Conservation (phyloP, 2,329 filamentous ascomycete species). For the Tolypocladium nubicola region DNA sequence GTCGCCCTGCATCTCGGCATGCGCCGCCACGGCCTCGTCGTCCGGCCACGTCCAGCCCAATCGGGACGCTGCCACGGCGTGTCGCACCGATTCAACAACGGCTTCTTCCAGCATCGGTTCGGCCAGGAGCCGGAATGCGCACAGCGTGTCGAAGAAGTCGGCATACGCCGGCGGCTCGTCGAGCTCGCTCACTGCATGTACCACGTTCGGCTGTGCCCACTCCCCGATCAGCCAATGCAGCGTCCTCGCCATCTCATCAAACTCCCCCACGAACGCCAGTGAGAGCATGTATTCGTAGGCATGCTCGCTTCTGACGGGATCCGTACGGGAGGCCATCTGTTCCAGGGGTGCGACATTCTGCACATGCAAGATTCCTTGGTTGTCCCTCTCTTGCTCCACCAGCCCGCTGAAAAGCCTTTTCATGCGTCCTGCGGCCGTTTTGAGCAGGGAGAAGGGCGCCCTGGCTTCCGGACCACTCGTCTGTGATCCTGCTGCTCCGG, state of each 20-base stretch:
- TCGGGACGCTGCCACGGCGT: conserved; percentile 12
- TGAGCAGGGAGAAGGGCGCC: conserved; percentile 7
- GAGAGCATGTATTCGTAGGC: conserved; percentile 51
- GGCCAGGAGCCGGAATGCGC: conserved; percentile 37
- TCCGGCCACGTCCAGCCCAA: conserved; percentile 28
- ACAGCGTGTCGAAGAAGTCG: conserved; percentile 28
- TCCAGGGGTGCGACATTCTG: conserved; percentile 20
- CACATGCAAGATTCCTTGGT: conserved; percentile 7
- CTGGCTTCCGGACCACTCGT: background rate
- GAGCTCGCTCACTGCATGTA: conserved; percentile 23
- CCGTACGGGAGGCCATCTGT: conserved; percentile 19
- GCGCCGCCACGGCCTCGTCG: conserved; percentile 22
- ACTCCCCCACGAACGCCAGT: conserved; percentile 50
- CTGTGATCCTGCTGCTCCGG: background rate
- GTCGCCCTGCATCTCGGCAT: conserved; percentile 14
- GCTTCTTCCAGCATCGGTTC: conserved; percentile 26
- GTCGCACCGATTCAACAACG: conserved; percentile 19
- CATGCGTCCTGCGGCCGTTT: conserved; percentile 11
- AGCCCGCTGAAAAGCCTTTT: conserved; percentile 16
- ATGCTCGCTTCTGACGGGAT: conserved; percentile 25
- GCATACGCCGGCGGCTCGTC: conserved; percentile 21
- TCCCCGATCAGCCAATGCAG: conserved; percentile 48
- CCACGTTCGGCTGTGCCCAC: conserved; percentile 23
- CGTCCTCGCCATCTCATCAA: conserved; percentile 43
- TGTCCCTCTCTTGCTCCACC: conserved; percentile 12